A percentile compares a stretch with the other conserved stretches of the same genome.
Evolutionary conservation across 768 basidiomycete genomes (phyloP).

Genomic region (Cyclocybe aegerita): DNA sequence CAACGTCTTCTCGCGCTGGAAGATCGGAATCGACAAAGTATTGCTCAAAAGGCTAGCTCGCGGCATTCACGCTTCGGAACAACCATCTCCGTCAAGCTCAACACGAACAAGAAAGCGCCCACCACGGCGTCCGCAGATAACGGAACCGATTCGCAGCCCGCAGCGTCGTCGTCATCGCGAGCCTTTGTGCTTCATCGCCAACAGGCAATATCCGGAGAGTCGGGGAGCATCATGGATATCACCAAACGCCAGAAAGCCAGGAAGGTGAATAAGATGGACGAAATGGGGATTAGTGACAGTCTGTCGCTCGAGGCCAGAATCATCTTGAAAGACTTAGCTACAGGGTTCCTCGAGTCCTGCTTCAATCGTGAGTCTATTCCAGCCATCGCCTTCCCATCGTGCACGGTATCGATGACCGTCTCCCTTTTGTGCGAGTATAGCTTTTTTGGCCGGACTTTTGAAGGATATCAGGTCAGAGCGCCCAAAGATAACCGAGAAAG

Average conservation of each 20-base stretch:
- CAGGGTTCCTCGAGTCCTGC: slow-evolving; percentile 74
- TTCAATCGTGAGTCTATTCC: slow-evolving; percentile 75
- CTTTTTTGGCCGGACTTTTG: slow-evolving; percentile 81
- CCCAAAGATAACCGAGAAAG: slow-evolving; percentile 91
- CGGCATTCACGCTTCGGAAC: slow-evolving; percentile 97
- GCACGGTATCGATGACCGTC: not conserved
- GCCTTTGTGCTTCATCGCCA: slow-evolving; percentile 84
- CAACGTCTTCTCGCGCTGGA: slow-evolving; percentile 79
- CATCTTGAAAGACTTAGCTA: slow-evolving; percentile 67
- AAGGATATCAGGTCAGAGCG: slow-evolving; percentile 94
- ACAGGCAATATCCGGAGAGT: slow-evolving; percentile 69
- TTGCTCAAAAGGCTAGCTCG: slow-evolving; percentile 56
- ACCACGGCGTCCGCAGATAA: slow-evolving; percentile 14
- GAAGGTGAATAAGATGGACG: slow-evolving; percentile 63
- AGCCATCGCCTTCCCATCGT: slow-evolving; percentile 3
- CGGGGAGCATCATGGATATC: slow-evolving; percentile 71
- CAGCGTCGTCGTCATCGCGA: slow-evolving; percentile 34
- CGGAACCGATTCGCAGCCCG: slow-evolving; percentile 21
- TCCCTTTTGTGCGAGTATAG: slow-evolving; percentile 36
- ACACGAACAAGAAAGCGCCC: slow-evolving; percentile 46
- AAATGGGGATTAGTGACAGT: slow-evolving; percentile 66
- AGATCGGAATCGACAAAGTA: slow-evolving; percentile 57
- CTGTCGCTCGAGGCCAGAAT: slow-evolving; percentile 63
- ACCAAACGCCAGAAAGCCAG: slow-evolving; percentile 59
- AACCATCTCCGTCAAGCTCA: slow-evolving; percentile 80